Evolutionary conservation across 2,329 filamentous ascomycete genomes (phyloP).

Genomic region (Trichoderma semiorbis): DNA sequence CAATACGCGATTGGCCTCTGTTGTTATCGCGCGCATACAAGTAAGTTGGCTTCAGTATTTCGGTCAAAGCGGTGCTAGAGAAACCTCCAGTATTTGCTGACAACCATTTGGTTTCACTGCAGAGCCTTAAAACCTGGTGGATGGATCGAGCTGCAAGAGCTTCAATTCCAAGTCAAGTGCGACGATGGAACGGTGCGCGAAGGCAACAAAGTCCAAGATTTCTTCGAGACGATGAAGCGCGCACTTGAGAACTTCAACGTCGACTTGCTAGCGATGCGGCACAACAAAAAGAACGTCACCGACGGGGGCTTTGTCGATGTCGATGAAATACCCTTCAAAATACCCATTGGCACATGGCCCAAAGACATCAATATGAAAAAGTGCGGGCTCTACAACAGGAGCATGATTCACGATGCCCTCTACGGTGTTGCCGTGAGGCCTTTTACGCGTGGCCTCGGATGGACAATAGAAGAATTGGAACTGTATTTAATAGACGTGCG

Average conservation of each 20-base stretch:
- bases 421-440: conserved; percentile 34
- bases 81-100: background rate
- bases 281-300: conserved; percentile 27
- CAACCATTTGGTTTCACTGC: background rate
- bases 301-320: conserved; percentile 42
- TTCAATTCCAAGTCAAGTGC: conserved; percentile 27
- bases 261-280: conserved; percentile 31
- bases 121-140: conserved; percentile 40
- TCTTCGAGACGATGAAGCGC: conserved; percentile 29
- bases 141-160: conserved; percentile 43
- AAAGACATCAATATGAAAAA: conserved; percentile 43
- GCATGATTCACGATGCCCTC: conserved; percentile 30
- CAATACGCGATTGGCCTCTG: conserved; percentile 30
- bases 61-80: accelerated
- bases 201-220: conserved; percentile 27
- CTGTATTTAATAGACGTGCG: conserved; percentile 33
- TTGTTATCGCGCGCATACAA: conserved; percentile 4
- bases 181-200: conserved; percentile 29
- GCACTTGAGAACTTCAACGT: conserved; percentile 31
- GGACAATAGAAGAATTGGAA: conserved; percentile 34
- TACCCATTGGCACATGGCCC: conserved; percentile 49
- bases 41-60: background rate
- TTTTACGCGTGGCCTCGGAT: conserved; percentile 33
- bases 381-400: conserved; percentile 37
- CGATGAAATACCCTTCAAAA: conserved; percentile 37